phyloP scores from a whole-genome alignment of 1,139 yeast genomes.

The Hansenula anomala region DNA sequence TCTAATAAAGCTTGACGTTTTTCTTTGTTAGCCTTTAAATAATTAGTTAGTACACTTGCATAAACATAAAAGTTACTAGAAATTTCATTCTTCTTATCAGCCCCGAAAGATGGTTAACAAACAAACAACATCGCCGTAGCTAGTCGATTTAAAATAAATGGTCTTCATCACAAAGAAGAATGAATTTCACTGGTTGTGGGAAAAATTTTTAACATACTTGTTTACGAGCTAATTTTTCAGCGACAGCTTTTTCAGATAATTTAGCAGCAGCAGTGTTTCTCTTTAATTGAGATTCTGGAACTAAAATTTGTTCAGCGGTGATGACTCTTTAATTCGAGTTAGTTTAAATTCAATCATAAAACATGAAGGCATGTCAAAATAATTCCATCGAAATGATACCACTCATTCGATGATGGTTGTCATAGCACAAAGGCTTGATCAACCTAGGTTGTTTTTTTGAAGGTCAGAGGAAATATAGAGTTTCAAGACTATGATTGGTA shows the following conservation, averaged over 20 bases:
- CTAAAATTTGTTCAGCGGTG: conserved; percentile 33
- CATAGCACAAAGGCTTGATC: not conserved
- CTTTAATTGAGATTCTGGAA: conserved; percentile 96
- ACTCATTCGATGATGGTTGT: conserved; percentile 20
- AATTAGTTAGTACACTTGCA: conserved; percentile 1
- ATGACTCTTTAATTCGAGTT: conserved; percentile 19
- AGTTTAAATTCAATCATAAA: too few relatives aligned
- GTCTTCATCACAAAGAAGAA: conserved; percentile 56
- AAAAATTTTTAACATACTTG: conserved; percentile 61
- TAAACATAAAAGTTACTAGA: not conserved
- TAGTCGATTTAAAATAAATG: conserved; percentile 63
- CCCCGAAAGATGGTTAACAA: conserved; percentile 99
- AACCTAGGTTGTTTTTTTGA: conserved; percentile 1
- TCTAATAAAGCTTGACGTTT: conserved; percentile 94
- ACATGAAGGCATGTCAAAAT: not conserved
- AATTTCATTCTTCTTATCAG: conserved; percentile 45
- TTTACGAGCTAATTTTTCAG: conserved; percentile 81
- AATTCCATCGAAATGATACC: conserved; percentile 24
- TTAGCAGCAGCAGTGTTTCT: conserved; percentile 89
- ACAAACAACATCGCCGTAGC: conserved; percentile 89
- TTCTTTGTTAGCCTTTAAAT: conserved; percentile 67
- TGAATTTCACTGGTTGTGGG: not conserved
- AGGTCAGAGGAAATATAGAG: conserved; percentile 24
- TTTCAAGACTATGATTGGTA: conserved; percentile 15
- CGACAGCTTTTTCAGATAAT: conserved; percentile 83